These are phyloP conservation scores for Incumbomyces delicatus DNA, from an alignment of 2,329 filamentous ascomycete genomes.

Conservation along the genomic window DNA sequence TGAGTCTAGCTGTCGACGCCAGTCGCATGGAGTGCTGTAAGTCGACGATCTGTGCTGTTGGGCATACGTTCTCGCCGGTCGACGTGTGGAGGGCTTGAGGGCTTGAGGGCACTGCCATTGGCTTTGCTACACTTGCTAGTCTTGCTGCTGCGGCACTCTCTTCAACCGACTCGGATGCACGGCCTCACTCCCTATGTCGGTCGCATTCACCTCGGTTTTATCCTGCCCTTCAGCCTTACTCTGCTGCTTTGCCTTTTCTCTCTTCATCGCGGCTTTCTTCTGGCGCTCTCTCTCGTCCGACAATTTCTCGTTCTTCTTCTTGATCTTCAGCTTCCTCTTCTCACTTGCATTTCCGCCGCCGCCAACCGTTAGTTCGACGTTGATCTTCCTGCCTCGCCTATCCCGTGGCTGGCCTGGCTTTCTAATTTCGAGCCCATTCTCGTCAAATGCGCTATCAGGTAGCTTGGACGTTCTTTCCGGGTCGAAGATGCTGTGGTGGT, in stretches of 20 bases:
- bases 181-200: conserved; percentile 25
- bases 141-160: conserved; percentile 19
- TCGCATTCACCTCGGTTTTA: conserved; percentile 6
- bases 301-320: conserved; percentile 76
- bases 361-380: conserved; percentile 86
- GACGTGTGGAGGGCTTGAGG: no score
- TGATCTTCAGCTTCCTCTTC: conserved; percentile 62
- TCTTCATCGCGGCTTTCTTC: conserved; percentile 39
- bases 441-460: conserved; percentile 4
- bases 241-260: conserved; percentile 31
- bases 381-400: conserved; percentile 59
- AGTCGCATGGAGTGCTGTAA: no score
- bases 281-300: conserved; percentile 55
- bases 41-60: no score
- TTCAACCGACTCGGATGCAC: conserved; percentile 37
- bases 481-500: conserved; percentile 74
- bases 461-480: conserved; percentile 34
- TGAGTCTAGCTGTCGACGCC: no score
- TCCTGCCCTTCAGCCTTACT: conserved; percentile 24
- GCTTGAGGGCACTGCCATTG: no score
- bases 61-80: no score
- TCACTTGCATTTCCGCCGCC: conserved; percentile 70
- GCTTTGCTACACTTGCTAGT: no score
- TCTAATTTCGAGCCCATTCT: conserved; percentile 1
- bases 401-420: conserved; percentile 3